Conservation (phyloP, 2,329 filamentous ascomycete genomes). For the Diaporthe citri region DNA sequence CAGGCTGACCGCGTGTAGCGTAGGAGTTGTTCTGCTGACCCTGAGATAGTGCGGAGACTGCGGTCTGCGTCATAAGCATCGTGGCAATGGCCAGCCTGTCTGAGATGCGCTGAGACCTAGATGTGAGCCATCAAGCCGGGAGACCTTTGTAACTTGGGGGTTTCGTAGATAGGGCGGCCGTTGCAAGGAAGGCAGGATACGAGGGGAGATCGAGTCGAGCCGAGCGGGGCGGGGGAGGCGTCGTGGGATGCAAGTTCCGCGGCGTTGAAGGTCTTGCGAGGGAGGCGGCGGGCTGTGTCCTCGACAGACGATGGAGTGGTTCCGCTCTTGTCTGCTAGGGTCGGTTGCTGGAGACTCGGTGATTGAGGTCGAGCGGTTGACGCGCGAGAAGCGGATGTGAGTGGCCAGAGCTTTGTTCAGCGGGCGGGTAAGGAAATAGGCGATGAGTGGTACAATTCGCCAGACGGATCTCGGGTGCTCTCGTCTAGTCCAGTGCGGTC, state of each 20-base stretch:
- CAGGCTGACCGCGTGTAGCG: conserved; percentile 28
- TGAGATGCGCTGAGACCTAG: conserved; percentile 19
- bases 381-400: conserved; percentile 51
- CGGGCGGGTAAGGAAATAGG: conserved; percentile 51
- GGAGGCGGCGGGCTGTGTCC: neutral
- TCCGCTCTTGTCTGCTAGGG: conserved; percentile 3
- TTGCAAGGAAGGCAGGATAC: neutral
- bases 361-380: conserved; percentile 44
- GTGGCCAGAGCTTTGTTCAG: conserved; percentile 51
- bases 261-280: neutral
- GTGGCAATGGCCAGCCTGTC: conserved; percentile 49
- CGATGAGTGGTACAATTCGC: conserved; percentile 52
- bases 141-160: conserved; percentile 32
- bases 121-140: conserved; percentile 35
- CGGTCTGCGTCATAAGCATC: conserved; percentile 67
- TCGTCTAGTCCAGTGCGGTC: conserved; percentile 8
- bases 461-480: conserved; percentile 44
- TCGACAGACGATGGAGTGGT: conserved; percentile 7
- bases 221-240: neutral
- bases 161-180: neutral
- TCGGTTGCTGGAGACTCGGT: conserved; percentile 41
- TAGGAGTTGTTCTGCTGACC: conserved; percentile 52
- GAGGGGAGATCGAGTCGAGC: conserved; percentile 3
- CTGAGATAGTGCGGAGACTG: conserved; percentile 60
- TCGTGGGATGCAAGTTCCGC: neutral